phyloP scores from a whole-genome alignment of 2,329 filamentous ascomycete genomes.

The Ampelomyces quisqualis region DNA sequence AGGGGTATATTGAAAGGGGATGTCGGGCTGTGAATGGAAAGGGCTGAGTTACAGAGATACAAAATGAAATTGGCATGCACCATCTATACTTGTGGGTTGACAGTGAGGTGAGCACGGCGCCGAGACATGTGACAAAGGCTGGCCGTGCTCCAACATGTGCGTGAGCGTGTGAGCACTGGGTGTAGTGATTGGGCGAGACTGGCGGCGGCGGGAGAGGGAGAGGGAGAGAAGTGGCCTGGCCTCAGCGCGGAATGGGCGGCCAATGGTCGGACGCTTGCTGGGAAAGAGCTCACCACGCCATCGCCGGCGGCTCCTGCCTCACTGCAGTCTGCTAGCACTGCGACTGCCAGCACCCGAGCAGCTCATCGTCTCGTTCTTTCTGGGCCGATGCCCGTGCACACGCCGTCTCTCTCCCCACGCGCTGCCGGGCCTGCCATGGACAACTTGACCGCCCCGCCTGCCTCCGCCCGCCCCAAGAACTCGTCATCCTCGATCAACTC shows the following conservation, averaged over 20 bases:
- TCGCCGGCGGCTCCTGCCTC: slow-evolving; percentile 7
- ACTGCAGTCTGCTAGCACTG: slow-evolving; percentile 14
- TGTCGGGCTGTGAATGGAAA: too few relatives aligned
- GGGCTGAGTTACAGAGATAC: too few relatives aligned
- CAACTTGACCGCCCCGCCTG: slow-evolving; percentile 36
- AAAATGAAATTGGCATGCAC: too few relatives aligned
- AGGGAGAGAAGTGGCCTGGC: slow-evolving; percentile 1
- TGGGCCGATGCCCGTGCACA: slow-evolving; percentile 19
- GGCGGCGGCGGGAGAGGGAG: too few relatives aligned
- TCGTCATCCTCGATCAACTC: slow-evolving; percentile 14
- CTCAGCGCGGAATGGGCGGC: slow-evolving; percentile 1
- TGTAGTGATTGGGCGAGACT: slow-evolving; percentile 5
- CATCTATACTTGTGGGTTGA: too few relatives aligned
- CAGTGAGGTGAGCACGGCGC: too few relatives aligned
- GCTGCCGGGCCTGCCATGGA: slow-evolving; percentile 38
- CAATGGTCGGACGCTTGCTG: slow-evolving; percentile 10
- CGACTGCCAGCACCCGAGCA: slow-evolving; percentile 18
- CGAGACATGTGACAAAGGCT: too few relatives aligned
- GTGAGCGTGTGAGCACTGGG: too few relatives aligned
- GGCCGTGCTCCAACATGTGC: too few relatives aligned
- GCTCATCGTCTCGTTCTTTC: slow-evolving; percentile 12
- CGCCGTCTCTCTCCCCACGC: not conserved
- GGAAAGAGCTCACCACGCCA: slow-evolving; percentile 8
- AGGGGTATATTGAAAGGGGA: too few relatives aligned
- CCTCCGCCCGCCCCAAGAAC: slow-evolving; percentile 31